Evolutionary conservation across 2,329 filamentous ascomycete species (phyloP), one percentile per base, ranked within the genome.

Genomic region (Paracoccidioides lutzii): DNA sequence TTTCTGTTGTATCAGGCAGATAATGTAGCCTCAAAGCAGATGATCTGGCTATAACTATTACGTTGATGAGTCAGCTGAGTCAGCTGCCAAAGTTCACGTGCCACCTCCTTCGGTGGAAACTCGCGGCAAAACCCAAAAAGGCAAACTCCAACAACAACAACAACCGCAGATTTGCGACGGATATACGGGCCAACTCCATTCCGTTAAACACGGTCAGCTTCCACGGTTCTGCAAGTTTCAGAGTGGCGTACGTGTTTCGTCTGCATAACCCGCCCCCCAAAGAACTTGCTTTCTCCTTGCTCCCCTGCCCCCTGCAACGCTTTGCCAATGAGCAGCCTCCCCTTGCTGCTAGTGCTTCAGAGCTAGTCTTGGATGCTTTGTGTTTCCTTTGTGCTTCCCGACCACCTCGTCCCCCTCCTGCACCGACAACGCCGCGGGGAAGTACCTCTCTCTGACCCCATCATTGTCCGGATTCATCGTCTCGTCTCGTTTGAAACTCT

Each of bases 321-420:
- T 35, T 51, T 51, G 51, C 51, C 51, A 37, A 53, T 44, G 40
- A 44, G 14, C 51, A 22, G n/a, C 51, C 12, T 28, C 22, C 22
- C 6, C 28, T 53, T 53, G 38, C 50, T 33, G 37, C 46, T 33
- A 50, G 30, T 52, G 50, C 50, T 30, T 15, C 37, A 42, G n/a
- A 46, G 32, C 32, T 53, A 53, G 43, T 41, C 52, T 41, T 41
- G 41, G 52, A 14, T 37, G 41, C 42, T 45, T 44, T 37, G 15
- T 44, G 28, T 52, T 41, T 45, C 41, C 52, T 53, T 53, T 46
- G 41, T 53, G 40, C 48, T 41, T 44, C 43, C 46, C 53, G 38
- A 52, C 53, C 56, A 48, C 56, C 15, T 49, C 40, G 38, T 37
- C 57, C 38, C 22, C 37, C 38, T 54, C 28, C 40, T 35, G 53